Base-by-base conservation (phyloP, 768 basidiomycete species). In the Serendipita indica region DNA sequence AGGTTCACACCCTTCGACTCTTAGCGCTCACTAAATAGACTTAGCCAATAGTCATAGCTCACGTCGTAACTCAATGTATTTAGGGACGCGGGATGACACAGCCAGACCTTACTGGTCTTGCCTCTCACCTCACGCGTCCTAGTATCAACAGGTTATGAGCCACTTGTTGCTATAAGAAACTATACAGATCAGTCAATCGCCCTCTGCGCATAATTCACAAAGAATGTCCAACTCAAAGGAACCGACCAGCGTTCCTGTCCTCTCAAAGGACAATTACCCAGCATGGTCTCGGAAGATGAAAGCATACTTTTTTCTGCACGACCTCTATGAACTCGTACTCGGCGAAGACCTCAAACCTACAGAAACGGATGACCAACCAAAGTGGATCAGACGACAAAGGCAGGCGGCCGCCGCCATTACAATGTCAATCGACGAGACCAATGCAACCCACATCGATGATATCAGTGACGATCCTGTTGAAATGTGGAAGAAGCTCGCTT, bases 401-500 rank as follows among this genome's bases (percentile, higher is more conserved):
- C 49, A 28, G 30, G 49, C 49, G n/a, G 49, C 49, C 7, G 49
- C 22, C 5, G 49, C 49, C 49, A 54, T 54, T 30, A 33, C 22
- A 20, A 54, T 54, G 49, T 22, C 22, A 20, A 27, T 54, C 25
- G 49, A 54, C n/a, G 25, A 54, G 22, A 25, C 49, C 7, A 54
- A 54, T 54, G 49, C 49, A 3, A 30, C 30, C 4, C 49, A 54
- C n/a, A 28, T 54, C 7, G 4, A 30, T 12, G 22, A 18, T n/a
- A 16, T 20, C 10, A 28, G 32, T 22, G 49, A 18, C 30, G 49
- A 54, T n/a, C 49, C 49, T n/a, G 49, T 54, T 18, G 10, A 28
- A 27, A 54, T 54, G 49, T 64, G 62, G 62, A 59, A 56, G 41
- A 62, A 60, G 52, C 45, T 63, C n/a, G 58, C 57, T 35, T 32